phyloP scores from a whole-genome alignment of 441 rosid species.

The Pelargonium hybrid region DNA sequence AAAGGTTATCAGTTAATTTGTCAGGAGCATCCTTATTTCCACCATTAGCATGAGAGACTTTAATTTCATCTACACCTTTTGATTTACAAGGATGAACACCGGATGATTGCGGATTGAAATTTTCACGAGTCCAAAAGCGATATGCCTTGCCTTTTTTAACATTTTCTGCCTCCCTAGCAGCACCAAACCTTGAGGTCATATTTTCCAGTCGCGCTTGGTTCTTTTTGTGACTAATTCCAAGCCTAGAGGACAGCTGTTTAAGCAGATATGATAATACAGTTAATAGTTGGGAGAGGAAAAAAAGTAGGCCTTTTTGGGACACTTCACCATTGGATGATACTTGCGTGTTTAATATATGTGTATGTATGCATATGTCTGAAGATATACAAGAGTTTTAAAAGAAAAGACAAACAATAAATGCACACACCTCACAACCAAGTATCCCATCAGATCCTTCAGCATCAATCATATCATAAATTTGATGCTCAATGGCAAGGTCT shows the following conservation, averaged over 20 bases:
- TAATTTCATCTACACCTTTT: conserved; percentile 26
- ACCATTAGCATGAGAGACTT: conserved; percentile 23
- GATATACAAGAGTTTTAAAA: background rate
- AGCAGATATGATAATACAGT: conserved; percentile 16
- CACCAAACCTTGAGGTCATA: conserved; percentile 62
- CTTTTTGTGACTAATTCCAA: conserved; percentile 75
- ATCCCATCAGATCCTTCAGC: conserved; percentile 72
- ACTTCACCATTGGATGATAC: background rate
- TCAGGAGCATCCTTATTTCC: conserved; percentile 27
- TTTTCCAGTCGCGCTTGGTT: conserved; percentile 57
- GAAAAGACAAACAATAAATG: conserved; percentile 11
- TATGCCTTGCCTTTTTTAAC: conserved; percentile 52
- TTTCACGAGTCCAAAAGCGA: conserved; percentile 68
- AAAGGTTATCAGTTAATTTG: conserved; percentile 27
- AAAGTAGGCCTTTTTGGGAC: background rate
- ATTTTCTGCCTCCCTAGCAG: conserved; percentile 64
- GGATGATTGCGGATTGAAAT: conserved; percentile 35
- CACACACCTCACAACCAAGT: conserved; percentile 58
- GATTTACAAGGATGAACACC: conserved; percentile 34
- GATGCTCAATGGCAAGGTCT: conserved; percentile 81
- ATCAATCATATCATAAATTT: conserved; percentile 78
- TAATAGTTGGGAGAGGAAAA: background rate
- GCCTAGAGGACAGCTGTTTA: conserved; percentile 64
- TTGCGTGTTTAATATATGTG: background rate
- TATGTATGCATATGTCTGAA: background rate